A percentile compares a stretch with the other conserved stretches of the same genome.
phyloP scores from a whole-genome alignment of 2,329 filamentous ascomycete genomes.

The Colletotrichum sp. region DNA sequence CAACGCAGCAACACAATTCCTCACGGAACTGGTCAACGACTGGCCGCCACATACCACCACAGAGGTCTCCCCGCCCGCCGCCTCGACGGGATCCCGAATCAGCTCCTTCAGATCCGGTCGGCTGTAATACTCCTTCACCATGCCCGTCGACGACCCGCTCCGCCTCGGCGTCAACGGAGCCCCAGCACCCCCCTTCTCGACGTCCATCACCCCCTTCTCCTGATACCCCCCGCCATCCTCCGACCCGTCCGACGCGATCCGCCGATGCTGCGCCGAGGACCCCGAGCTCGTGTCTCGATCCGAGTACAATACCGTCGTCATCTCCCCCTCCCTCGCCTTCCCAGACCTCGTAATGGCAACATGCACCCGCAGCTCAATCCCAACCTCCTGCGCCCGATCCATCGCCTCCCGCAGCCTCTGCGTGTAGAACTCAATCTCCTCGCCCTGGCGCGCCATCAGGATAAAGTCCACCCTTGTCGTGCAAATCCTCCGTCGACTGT shows the following conservation, averaged over 20 bases:
- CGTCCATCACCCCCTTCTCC: background rate
- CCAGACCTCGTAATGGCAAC: slow-evolving; percentile 56
- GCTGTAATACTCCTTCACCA: slow-evolving; percentile 47
- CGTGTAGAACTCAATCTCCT: slow-evolving; percentile 62
- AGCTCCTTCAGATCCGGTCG: slow-evolving; percentile 58
- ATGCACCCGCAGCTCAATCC: slow-evolving; percentile 56
- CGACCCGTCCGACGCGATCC: background rate
- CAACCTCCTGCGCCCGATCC: slow-evolving; percentile 43
- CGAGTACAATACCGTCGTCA: slow-evolving; percentile 18
- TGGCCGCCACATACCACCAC: slow-evolving; percentile 65
- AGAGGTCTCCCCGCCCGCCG: slow-evolving; percentile 64
- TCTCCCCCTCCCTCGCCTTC: slow-evolving; percentile 29
- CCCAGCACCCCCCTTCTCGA: slow-evolving; percentile 4
- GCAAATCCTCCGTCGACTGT: slow-evolving; percentile 46
- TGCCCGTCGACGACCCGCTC: slow-evolving; percentile 26
- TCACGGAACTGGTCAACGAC: slow-evolving; percentile 56
- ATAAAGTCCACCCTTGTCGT: slow-evolving; percentile 59
- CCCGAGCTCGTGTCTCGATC: slow-evolving; percentile 8
- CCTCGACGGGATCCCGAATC: slow-evolving; percentile 60
- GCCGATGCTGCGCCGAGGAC: background rate
- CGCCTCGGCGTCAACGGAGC: slow-evolving; percentile 26
- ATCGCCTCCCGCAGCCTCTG: slow-evolving; percentile 52
- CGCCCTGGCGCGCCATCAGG: slow-evolving; percentile 53
- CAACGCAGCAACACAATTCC: slow-evolving; percentile 60
- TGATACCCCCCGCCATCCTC: background rate